Percentiles rank a stretch among this genome's conserved stretches.
Evolutionary conservation across 2,329 filamentous ascomycete genomes (phyloP).

Genomic region (Xylariaceae sp.): DNA sequence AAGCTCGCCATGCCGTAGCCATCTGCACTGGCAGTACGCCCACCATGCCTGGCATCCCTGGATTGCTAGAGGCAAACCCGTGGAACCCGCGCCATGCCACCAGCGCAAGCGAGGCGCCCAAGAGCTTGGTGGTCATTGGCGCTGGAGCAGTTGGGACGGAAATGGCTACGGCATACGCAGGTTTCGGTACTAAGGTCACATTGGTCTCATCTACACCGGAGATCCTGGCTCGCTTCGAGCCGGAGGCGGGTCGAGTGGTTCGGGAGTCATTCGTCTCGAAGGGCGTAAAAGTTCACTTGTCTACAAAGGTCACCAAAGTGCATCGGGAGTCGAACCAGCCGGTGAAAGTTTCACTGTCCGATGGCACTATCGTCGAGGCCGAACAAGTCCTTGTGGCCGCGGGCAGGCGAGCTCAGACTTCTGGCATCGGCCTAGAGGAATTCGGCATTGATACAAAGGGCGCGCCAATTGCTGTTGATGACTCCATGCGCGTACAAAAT

Average conservation of each 20-base stretch:
- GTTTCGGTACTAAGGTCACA: not conserved
- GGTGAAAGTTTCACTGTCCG: not conserved
- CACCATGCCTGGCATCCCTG: not conserved
- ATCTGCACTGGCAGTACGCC: conserved; percentile 1
- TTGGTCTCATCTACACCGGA: not conserved
- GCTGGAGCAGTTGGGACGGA: conserved; percentile 1
- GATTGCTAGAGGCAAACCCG: not conserved
- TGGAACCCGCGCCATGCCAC: conserved; percentile 3
- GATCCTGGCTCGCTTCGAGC: not conserved
- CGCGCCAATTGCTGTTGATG: not conserved
- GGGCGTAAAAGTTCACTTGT: not conserved
- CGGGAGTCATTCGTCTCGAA: not conserved
- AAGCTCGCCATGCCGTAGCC: conserved; percentile 1
- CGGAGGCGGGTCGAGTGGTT: not conserved
- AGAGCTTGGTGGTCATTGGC: conserved; percentile 1
- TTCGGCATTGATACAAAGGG: not conserved
- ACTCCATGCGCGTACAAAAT: not conserved
- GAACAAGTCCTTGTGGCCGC: conserved; percentile 1
- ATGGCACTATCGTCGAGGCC: not conserved
- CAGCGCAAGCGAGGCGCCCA: not conserved
- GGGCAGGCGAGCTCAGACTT: not conserved
- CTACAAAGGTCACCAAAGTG: not conserved
- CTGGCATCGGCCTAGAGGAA: not conserved
- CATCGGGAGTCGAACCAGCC: not conserved
- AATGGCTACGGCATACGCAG: conserved; percentile 1